phyloP scores from a whole-genome alignment of 805 yeast genomes.

The Hemisphaericaspora nanyangensis region DNA sequence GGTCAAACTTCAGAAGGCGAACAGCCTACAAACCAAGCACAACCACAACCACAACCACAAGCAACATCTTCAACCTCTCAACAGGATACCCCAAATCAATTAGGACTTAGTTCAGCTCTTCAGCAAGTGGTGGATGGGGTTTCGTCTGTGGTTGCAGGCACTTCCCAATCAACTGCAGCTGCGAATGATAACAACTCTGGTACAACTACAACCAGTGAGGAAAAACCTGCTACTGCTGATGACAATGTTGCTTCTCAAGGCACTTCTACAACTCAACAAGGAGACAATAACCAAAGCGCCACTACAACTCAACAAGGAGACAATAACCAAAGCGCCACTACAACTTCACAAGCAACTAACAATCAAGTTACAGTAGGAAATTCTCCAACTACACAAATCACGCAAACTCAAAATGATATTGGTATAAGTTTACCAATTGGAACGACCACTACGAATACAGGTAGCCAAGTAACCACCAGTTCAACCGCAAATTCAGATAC shows the following conservation, averaged over 20 bases:
- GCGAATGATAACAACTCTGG: not conserved
- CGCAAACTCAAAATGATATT: too few relatives aligned
- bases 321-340: conserved; percentile 1
- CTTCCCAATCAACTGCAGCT: not conserved
- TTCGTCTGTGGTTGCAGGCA: too few relatives aligned
- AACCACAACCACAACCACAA: not conserved
- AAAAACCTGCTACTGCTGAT: not conserved
- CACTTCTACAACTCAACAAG: too few relatives aligned
- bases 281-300: too few relatives aligned
- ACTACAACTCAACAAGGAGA: too few relatives aligned
- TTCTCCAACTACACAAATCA: conserved; percentile 1
- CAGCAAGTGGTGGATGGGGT: too few relatives aligned
- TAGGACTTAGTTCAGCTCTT: too few relatives aligned
- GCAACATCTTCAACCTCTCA: not conserved
- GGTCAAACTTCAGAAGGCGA: too few relatives aligned
- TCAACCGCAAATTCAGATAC: not conserved
- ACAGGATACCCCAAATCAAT: not conserved
- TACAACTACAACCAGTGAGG: not conserved
- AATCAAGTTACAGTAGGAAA: conserved; percentile 1
- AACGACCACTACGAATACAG: not conserved
- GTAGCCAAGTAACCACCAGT: not conserved
- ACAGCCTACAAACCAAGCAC: too few relatives aligned
- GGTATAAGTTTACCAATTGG: too few relatives aligned
- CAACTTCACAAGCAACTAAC: conserved; percentile 1
- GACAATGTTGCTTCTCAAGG: not conserved